Evolutionary conservation across 2,329 filamentous ascomycete genomes (phyloP).

Genomic region (Malbranchea zuffiana): DNA sequence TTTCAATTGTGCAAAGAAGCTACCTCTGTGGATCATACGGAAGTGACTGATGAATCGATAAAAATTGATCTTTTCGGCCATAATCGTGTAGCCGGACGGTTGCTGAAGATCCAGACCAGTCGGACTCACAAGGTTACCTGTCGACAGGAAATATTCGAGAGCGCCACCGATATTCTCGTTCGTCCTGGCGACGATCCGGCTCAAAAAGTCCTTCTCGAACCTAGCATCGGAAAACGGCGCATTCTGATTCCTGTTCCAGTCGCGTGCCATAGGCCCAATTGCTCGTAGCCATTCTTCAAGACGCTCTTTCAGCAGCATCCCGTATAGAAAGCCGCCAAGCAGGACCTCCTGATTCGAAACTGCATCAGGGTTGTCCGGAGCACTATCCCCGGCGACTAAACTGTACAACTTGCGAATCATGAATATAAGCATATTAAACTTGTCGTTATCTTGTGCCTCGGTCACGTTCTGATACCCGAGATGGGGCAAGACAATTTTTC

Average conservation of each 20-base stretch:
- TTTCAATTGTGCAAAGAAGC: slow-evolving; percentile 95
- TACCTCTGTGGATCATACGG: slow-evolving; percentile 97
- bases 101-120: slow-evolving; percentile 92
- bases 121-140: slow-evolving; percentile 82
- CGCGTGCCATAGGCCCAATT: slow-evolving; percentile 42
- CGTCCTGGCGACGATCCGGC: slow-evolving; percentile 64
- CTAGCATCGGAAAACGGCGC: slow-evolving; percentile 60
- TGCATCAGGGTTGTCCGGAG: slow-evolving; percentile 90
- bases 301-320: slow-evolving; percentile 89
- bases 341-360: slow-evolving; percentile 94
- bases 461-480: slow-evolving; percentile 77
- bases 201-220: slow-evolving; percentile 69
- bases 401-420: slow-evolving; percentile 95
- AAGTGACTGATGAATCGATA: slow-evolving; percentile 98
- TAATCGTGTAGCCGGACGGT: slow-evolving; percentile 86
- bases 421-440: slow-evolving; percentile 86
- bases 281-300: slow-evolving; percentile 81
- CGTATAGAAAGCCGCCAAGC: slow-evolving; percentile 84
- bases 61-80: slow-evolving; percentile 98
- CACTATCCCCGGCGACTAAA: slow-evolving; percentile 81
- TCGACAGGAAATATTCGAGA: slow-evolving; percentile 91
- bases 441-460: slow-evolving; percentile 74
- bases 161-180: slow-evolving; percentile 82
- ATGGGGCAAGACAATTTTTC: slow-evolving; percentile 83
- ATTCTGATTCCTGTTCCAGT: slow-evolving; percentile 45